These are phyloP conservation scores for Pseudocercospora eumusae DNA, from an alignment of 2,329 filamentous ascomycete genomes.

Conservation along the genomic window DNA sequence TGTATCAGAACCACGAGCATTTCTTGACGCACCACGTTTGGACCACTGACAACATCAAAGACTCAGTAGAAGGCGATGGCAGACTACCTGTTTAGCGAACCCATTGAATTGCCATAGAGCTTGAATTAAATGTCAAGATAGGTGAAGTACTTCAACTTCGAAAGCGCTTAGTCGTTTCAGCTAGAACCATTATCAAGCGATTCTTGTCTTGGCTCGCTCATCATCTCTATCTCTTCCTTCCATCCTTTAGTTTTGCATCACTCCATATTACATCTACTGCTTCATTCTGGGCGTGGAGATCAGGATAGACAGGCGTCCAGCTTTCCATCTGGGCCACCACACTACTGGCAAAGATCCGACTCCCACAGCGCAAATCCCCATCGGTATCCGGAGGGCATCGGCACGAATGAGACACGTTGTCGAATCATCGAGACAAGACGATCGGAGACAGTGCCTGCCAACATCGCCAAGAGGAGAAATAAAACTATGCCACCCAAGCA, in stretches of 20 bases:
- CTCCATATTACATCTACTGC: too few species aligned
- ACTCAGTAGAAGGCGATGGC: neutral
- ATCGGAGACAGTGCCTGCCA: neutral
- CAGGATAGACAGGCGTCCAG: too few species aligned
- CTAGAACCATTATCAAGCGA: neutral
- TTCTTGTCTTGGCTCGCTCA: neutral
- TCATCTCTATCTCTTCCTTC: neutral
- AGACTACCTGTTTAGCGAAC: neutral
- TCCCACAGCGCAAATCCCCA: neutral
- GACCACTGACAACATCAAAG: neutral
- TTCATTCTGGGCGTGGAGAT: too few species aligned
- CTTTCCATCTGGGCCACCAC: too few species aligned
- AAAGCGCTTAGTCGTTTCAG: neutral
- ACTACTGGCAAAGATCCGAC: neutral
- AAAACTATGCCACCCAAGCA: neutral
- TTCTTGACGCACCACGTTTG: neutral
- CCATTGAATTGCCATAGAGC: neutral
- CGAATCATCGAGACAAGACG: neutral
- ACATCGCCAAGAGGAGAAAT: neutral
- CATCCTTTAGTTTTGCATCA: too few species aligned
- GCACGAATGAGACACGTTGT: neutral
- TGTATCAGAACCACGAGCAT: neutral
- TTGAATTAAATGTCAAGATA: neutral
- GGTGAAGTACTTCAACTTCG: neutral
- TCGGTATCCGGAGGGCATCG: neutral